A percentile compares a stretch with the other conserved stretches of the same genome.
Evolutionary conservation across 352 stramenopile species (phyloP).

Genomic region (Pythium utonaiense): DNA sequence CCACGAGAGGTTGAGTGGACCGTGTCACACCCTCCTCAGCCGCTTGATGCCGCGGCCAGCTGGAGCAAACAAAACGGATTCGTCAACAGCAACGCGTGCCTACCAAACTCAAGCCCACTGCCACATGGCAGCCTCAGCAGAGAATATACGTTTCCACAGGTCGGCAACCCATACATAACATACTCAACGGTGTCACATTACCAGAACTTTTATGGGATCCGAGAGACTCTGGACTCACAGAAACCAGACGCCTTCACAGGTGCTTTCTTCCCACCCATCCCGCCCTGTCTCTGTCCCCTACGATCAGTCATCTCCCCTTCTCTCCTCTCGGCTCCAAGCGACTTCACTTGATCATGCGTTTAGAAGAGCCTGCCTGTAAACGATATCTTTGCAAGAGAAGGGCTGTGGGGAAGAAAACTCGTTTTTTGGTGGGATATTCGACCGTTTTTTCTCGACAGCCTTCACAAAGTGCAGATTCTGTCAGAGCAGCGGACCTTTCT

Average conservation of each 20-base stretch:
- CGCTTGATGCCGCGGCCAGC: background rate
- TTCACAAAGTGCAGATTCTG: conserved; percentile 23
- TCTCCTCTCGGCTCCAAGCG: background rate
- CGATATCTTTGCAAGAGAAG: conserved; percentile 10
- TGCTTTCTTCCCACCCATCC: background rate
- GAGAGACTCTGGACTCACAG: background rate
- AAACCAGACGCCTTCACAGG: background rate
- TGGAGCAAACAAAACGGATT: background rate
- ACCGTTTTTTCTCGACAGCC: conserved; percentile 20
- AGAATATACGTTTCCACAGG: background rate
- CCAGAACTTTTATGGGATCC: background rate
- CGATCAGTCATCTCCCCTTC: conserved; percentile 21
- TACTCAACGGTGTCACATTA: too few species aligned
- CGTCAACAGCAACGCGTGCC: background rate
- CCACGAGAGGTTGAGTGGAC: conserved; percentile 4
- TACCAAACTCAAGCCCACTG: background rate
- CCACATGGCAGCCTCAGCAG: background rate
- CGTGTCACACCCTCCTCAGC: background rate
- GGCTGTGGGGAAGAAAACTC: background rate
- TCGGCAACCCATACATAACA: too few species aligned
- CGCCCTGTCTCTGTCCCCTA: conserved; percentile 2
- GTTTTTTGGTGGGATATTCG: conserved; percentile 11
- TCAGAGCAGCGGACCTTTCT: conserved; percentile 21
- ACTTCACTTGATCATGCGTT: conserved; percentile 10
- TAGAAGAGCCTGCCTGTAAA: conserved; percentile 18